Percentiles rank a stretch among this genome's conserved stretches.
phyloP scores from a whole-genome alignment of 176 grass and related monocot genomes.

The Pharus latifolius region DNA sequence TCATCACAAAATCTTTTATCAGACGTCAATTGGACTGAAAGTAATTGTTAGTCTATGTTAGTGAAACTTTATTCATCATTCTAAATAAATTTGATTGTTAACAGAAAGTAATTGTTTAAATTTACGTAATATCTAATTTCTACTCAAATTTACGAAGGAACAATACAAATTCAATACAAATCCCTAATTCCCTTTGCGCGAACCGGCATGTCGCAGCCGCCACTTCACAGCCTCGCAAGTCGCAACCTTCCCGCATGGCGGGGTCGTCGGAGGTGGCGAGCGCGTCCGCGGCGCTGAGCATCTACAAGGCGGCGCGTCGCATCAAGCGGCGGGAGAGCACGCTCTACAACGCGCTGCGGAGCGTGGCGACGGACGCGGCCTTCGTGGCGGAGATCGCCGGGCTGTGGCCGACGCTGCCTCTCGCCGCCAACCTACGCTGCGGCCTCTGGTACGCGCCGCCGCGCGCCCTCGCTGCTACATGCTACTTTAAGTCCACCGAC shows the following conservation, averaged over 20 bases:
- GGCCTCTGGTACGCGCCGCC: conserved; percentile 74
- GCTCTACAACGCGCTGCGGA: conserved; percentile 77
- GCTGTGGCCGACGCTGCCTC: conserved; percentile 72
- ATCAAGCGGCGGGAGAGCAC: conserved; percentile 71
- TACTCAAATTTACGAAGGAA: background rate
- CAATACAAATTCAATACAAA: background rate
- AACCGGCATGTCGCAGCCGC: background rate
- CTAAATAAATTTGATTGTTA: too few species aligned
- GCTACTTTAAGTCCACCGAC: conserved; percentile 96
- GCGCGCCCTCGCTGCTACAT: conserved; percentile 41
- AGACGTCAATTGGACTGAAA: too few species aligned
- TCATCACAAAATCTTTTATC: too few species aligned
- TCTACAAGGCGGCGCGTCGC: conserved; percentile 58
- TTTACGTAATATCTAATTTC: too few species aligned
- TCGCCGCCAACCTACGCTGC: conserved; percentile 87
- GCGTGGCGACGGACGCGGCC: conserved; percentile 72
- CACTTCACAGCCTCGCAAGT: background rate
- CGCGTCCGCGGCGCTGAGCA: conserved; percentile 34
- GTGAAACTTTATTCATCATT: too few species aligned
- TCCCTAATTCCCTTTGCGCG: background rate
- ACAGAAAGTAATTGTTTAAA: too few species aligned
- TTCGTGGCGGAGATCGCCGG: conserved; percentile 83
- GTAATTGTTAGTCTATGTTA: too few species aligned
- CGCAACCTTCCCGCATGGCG: conserved; percentile 4
- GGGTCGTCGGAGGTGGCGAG: background rate